Evolutionary conservation across 768 basidiomycete species (phyloP).

Genomic region (Auricularia auricula-judae): DNA sequence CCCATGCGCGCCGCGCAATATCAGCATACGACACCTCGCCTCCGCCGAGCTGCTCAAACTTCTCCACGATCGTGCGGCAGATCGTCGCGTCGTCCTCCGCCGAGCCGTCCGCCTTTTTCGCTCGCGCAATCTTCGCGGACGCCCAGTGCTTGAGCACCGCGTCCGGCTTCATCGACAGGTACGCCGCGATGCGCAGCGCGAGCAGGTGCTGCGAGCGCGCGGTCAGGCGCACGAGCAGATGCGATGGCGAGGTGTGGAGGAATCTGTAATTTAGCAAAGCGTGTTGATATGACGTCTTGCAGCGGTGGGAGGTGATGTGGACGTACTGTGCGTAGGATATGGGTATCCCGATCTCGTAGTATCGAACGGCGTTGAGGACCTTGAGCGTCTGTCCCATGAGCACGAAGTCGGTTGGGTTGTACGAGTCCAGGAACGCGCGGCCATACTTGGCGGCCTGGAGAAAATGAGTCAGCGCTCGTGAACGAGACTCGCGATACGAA

Average conservation of each 20-base stretch:
- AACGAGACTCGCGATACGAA: constrained; percentile 22
- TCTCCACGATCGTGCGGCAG: constrained; percentile 76
- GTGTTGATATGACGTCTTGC: too few species aligned
- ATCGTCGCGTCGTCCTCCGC: constrained; percentile 64
- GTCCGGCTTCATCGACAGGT: constrained; percentile 73
- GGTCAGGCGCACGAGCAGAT: constrained; percentile 73
- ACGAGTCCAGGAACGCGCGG: constrained; percentile 83
- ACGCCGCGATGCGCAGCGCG: constrained; percentile 80
- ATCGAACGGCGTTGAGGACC: constrained; percentile 86
- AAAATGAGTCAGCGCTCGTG: background rate
- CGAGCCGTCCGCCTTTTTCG: constrained; percentile 44
- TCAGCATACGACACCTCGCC: constrained; percentile 85
- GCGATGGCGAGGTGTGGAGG: constrained; percentile 65
- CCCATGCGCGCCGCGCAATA: constrained; percentile 90
- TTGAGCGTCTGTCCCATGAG: constrained; percentile 87
- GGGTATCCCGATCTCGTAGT: constrained; percentile 87
- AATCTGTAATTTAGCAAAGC: constrained; percentile 41
- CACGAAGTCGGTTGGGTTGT: constrained; percentile 87
- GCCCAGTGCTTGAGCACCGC: constrained; percentile 94
- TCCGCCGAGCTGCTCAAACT: constrained; percentile 74
- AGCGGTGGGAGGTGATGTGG: background rate
- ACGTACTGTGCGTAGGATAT: constrained; percentile 83
- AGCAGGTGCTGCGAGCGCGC: constrained; percentile 84
- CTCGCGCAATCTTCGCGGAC: constrained; percentile 73
- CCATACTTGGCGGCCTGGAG: constrained; percentile 92